Percentiles rank a stretch among this genome's conserved stretches.
phyloP scores from a whole-genome alignment of 495 filamentous ascomycete genomes.

The Aspergillus homomorphus region DNA sequence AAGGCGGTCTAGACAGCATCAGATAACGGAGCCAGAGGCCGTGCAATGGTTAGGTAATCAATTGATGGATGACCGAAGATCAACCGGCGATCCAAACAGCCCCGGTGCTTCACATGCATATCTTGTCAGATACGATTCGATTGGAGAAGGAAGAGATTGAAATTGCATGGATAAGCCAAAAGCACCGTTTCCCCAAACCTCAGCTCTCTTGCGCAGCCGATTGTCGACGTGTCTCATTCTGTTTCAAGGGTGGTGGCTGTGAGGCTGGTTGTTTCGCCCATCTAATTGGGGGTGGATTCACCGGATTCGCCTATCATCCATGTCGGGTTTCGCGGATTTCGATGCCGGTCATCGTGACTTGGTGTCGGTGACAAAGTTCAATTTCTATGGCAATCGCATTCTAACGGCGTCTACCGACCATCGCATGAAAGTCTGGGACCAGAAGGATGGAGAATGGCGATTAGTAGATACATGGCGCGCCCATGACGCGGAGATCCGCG shows the following conservation, averaged over 20 bases:
- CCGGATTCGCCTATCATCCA: constrained; percentile 25
- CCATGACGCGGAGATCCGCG: constrained; percentile 86
- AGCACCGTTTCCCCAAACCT: not conserved
- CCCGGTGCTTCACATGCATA: constrained; percentile 12
- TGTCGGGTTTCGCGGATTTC: constrained; percentile 59
- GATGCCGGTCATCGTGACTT: constrained; percentile 62
- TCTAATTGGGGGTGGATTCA: constrained; percentile 26
- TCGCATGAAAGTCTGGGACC: constrained; percentile 87
- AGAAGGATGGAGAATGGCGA: constrained; percentile 73
- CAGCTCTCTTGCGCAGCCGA: not conserved
- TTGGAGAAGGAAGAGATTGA: not conserved
- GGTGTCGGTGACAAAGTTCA: constrained; percentile 52
- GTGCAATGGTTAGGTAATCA: constrained; percentile 24
- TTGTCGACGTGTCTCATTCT: constrained; percentile 4
- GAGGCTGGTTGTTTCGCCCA: not conserved
- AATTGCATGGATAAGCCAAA: not conserved
- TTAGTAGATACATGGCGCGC: constrained; percentile 85
- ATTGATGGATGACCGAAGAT: constrained; percentile 4
- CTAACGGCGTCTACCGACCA: constrained; percentile 91
- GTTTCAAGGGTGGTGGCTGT: constrained; percentile 8
- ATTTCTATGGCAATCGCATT: constrained; percentile 85
- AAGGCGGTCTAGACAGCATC: constrained; percentile 20
- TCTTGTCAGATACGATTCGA: constrained; percentile 7
- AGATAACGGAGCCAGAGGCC: not conserved
- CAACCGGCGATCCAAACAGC: not conserved